A percentile compares a stretch with the other conserved stretches of the same genome.
Conservation (phyloP, 768 basidiomycete genomes). For the Leccinum broughii region DNA sequence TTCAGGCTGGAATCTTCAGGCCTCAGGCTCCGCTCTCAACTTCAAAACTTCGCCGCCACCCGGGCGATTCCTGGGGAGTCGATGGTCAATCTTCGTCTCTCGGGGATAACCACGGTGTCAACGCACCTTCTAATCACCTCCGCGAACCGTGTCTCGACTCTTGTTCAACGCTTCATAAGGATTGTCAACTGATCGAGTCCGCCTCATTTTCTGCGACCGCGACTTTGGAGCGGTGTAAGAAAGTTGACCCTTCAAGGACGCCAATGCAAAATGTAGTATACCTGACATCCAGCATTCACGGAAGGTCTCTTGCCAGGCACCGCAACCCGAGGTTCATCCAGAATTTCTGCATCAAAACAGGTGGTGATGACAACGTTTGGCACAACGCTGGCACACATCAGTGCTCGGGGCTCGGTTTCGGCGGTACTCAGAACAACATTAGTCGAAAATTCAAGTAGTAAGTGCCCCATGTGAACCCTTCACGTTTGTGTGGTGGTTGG, state of each 20-base stretch:
- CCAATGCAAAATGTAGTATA: neutral
- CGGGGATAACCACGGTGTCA: neutral
- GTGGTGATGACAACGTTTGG: neutral
- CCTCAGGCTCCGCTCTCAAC: too few relatives aligned
- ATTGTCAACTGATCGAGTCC: neutral
- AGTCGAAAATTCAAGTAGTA: neutral
- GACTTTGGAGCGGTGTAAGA: neutral
- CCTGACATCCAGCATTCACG: neutral
- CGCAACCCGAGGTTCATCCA: neutral
- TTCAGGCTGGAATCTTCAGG: too few relatives aligned
- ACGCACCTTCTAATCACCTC: neutral
- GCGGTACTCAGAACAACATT: neutral
- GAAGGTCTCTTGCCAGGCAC: neutral
- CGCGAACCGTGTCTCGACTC: neutral
- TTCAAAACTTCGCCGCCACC: neutral
- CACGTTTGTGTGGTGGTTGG: neutral
- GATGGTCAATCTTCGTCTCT: neutral
- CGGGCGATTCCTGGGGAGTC: neutral
- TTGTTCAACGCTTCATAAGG: neutral
- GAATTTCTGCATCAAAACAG: neutral
- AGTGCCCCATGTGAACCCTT: neutral
- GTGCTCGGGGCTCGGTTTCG: neutral
- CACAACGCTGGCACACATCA: neutral
- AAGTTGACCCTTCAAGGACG: neutral
- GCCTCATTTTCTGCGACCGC: neutral